Percentiles rank a stretch among this genome's conserved stretches.
These are phyloP conservation scores for Mucor piriformis DNA, from an alignment of 371 early-diverging fungal species.

Conservation along the genomic window DNA sequence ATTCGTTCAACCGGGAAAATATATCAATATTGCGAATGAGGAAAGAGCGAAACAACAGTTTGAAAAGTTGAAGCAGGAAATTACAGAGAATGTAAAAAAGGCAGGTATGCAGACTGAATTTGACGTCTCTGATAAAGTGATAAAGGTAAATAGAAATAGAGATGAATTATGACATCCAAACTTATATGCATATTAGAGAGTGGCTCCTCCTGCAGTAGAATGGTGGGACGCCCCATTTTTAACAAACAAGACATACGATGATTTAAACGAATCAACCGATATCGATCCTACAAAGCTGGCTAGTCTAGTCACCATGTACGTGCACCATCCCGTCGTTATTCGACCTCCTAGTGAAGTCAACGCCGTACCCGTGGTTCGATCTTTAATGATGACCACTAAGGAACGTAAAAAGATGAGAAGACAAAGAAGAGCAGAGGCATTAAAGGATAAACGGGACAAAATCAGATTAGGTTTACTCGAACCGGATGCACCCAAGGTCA, in stretches of 20 bases:
- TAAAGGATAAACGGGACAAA: conserved; percentile 94
- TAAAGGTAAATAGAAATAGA: conserved; percentile 60
- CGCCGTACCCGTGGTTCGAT: conserved; percentile 61
- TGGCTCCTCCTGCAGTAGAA: conserved; percentile 83
- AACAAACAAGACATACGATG: conserved; percentile 71
- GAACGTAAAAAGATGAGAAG: conserved; percentile 93
- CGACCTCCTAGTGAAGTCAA: conserved; percentile 76
- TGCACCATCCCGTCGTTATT: conserved; percentile 94
- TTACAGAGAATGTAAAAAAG: conserved; percentile 79
- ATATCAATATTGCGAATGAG: conserved; percentile 78
- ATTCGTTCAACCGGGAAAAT: conserved; percentile 86
- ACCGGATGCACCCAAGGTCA: conserved; percentile 91
- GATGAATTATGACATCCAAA: conserved; percentile 6
- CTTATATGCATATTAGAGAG: no score
- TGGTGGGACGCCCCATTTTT: conserved; percentile 97
- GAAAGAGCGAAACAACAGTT: conserved; percentile 77
- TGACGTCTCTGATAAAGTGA: conserved; percentile 71
- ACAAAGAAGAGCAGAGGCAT: conserved; percentile 82
- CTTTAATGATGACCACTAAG: conserved; percentile 89
- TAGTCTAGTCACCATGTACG: conserved; percentile 73
- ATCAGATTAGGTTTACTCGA: conserved; percentile 91
- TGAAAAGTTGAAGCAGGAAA: conserved; percentile 84
- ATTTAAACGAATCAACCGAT: conserved; percentile 44
- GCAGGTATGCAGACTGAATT: conserved; percentile 86
- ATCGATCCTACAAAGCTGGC: conserved; percentile 48